These are phyloP conservation scores for Pseudonectria foliicola DNA, from an alignment of 2,329 filamentous ascomycete species.

Conservation along the genomic window DNA sequence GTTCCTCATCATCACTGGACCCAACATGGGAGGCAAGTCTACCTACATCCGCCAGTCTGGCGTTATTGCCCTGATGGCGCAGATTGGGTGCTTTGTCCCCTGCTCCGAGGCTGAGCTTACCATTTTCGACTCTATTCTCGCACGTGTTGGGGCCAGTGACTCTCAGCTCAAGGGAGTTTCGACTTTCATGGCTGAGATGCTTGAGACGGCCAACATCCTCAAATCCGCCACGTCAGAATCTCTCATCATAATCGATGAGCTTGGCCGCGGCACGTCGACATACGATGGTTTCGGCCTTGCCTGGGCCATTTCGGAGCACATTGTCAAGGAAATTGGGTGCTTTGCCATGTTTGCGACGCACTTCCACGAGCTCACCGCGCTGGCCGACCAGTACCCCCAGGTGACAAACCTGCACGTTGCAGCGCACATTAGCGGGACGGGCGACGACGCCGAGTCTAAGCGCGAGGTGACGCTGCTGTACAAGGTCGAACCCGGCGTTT, in stretches of 20 bases:
- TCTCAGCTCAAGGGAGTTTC: slow-evolving; percentile 96
- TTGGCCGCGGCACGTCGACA: slow-evolving; percentile 92
- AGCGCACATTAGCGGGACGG: slow-evolving; percentile 68
- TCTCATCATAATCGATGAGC: slow-evolving; percentile 96
- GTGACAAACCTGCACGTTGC: slow-evolving; percentile 94
- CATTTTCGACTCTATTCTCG: slow-evolving; percentile 94
- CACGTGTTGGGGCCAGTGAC: slow-evolving; percentile 90
- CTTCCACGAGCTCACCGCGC: slow-evolving; percentile 92
- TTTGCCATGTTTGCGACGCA: slow-evolving; percentile 96
- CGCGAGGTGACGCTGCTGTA: slow-evolving; percentile 92
- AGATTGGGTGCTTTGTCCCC: slow-evolving; percentile 93
- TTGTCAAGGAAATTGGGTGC: slow-evolving; percentile 88
- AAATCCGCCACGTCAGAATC: slow-evolving; percentile 94
- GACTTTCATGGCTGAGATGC: slow-evolving; percentile 99
- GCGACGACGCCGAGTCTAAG: slow-evolving; percentile 41
- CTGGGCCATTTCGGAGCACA: slow-evolving; percentile 98
- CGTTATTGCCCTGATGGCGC: slow-evolving; percentile 94
- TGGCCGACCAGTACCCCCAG: slow-evolving; percentile 78
- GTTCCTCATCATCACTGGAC: slow-evolving; percentile 93
- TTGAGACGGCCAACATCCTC: slow-evolving; percentile 96
- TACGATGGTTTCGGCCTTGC: slow-evolving; percentile 99
- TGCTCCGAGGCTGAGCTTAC: slow-evolving; percentile 85
- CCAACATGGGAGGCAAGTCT: slow-evolving; percentile 98
- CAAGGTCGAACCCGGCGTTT: slow-evolving; percentile 92
- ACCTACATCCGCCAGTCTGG: slow-evolving; percentile 98